Percentiles rank a stretch among this genome's conserved stretches.
Evolutionary conservation across 306 rosid genomes (phyloP).

Genomic region (Rosa persica): DNA sequence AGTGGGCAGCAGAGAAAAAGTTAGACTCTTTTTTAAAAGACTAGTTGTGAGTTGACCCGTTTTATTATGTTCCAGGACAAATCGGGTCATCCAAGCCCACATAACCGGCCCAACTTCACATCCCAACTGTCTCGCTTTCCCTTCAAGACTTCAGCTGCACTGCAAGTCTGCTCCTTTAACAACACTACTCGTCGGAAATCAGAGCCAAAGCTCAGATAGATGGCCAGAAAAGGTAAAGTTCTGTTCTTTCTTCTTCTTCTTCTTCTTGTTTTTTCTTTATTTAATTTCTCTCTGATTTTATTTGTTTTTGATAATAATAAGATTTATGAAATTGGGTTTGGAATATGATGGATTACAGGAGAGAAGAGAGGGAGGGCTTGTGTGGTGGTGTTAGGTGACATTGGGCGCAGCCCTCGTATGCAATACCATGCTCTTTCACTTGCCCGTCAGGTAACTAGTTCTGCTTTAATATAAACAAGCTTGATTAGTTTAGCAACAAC

Average conservation of each 20-base stretch:
- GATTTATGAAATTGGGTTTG: slow-evolving; percentile 11
- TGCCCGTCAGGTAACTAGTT: slow-evolving; percentile 64
- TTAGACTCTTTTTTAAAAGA: neutral
- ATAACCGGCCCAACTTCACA: neutral
- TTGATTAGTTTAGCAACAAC: neutral
- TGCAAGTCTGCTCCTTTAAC: slow-evolving; percentile 5
- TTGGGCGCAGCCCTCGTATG: slow-evolving; percentile 99
- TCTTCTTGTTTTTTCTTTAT: too few relatives aligned
- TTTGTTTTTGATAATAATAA: neutral
- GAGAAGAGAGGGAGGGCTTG: slow-evolving; percentile 82
- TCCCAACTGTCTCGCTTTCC: neutral
- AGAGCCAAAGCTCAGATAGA: neutral
- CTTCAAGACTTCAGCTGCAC: slow-evolving; percentile 11
- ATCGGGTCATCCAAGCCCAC: neutral
- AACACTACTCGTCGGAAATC: neutral
- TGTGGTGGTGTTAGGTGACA: slow-evolving; percentile 85
- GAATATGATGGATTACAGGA: slow-evolving; percentile 7
- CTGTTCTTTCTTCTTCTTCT: neutral
- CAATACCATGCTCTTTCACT: slow-evolving; percentile 94
- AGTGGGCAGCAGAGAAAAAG: neutral
- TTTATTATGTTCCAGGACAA: neutral
- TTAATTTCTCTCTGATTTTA: too few relatives aligned
- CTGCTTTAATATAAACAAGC: neutral
- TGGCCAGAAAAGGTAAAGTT: slow-evolving; percentile 16
- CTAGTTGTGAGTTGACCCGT: neutral